Evolutionary conservation across 768 basidiomycete genomes (phyloP), one percentile per base, ranked within the genome.

Genomic region (Lyophyllum decastes): DNA sequence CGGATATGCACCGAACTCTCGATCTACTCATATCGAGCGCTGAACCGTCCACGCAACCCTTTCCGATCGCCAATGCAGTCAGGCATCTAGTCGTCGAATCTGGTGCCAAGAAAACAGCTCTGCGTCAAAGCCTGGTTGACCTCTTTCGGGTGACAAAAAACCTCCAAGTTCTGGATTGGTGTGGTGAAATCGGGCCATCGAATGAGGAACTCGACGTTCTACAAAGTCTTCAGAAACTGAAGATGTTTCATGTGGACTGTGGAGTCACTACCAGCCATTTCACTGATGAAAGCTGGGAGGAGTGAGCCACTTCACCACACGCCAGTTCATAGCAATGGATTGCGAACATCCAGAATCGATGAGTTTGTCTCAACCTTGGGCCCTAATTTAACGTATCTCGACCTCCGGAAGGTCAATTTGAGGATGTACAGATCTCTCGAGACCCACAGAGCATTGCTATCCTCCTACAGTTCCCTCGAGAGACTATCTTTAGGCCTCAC

Each of bases 401-500:
- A 63, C 16, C 58, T 64, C 8, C 62, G 58, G 35, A 38, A 54
- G 14, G 52, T 51, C n/a, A 53, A 58, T 41, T 54, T 50, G 6
- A 38, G 44, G 34, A 38, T 57, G 34, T 52, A 49, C 47, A 41
- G 17, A 21, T 16, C 24, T 10, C 47, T 64, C 22, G 21, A 40
- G 9, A 45, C 54, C 4, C 49, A 61, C 21, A 22, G 17, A 2
- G 17, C 58, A 6, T n/a, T 44, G 5, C 50, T 65, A 19, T 34
- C 56, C 2, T 50, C 58, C 2, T 67, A 52, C 25, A 35, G 41
- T 24, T 46, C 56, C 16, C 58, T 64, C 17, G 14, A 43, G 2
- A 52, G 40, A 19, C 57, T 68, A 19, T 59, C 55, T 21, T 35
- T 66, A 26, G 65, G 65, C 45, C 59, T 68, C 25, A 66, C 62